Evolutionary conservation across 495 filamentous ascomycete genomes (phyloP).

Genomic region (Staphylotrichum tortipilum): DNA sequence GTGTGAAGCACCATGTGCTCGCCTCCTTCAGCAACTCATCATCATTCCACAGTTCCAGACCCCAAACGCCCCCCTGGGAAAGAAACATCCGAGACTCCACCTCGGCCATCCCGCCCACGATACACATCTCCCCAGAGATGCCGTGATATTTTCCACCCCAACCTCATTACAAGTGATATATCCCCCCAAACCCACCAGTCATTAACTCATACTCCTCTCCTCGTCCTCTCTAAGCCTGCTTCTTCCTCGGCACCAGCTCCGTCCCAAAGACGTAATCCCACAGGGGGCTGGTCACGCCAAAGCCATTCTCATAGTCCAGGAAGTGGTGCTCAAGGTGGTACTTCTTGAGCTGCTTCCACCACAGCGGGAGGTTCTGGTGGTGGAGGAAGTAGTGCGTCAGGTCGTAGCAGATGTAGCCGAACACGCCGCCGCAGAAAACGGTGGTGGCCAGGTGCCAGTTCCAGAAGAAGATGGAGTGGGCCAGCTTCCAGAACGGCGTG

Average conservation of each 20-base stretch:
- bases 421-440: slow-evolving; percentile 82
- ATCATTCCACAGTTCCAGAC: too few relatives aligned
- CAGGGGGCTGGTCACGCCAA: slow-evolving; percentile 95
- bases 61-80: neutral
- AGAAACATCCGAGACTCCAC: too few relatives aligned
- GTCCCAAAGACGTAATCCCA: slow-evolving; percentile 94
- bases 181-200: neutral
- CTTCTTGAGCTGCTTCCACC: slow-evolving; percentile 88
- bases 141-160: neutral
- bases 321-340: slow-evolving; percentile 97
- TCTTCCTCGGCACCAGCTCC: slow-evolving; percentile 51
- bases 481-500: slow-evolving; percentile 85
- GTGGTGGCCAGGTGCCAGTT: slow-evolving; percentile 72
- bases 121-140: neutral
- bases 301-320: slow-evolving; percentile 93
- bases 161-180: slow-evolving; percentile 8
- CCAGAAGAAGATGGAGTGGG: slow-evolving; percentile 73
- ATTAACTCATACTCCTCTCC: neutral
- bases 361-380: slow-evolving; percentile 80
- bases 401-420: slow-evolving; percentile 95
- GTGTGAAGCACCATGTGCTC: too few relatives aligned
- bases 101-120: neutral
- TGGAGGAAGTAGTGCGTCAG: slow-evolving; percentile 99
- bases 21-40: too few relatives aligned
- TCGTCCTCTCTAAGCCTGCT: slow-evolving; percentile 43